These are phyloP conservation scores for Fusarium sp. DNA, from an alignment of 2,329 filamentous ascomycete species.

Conservation along the genomic window DNA sequence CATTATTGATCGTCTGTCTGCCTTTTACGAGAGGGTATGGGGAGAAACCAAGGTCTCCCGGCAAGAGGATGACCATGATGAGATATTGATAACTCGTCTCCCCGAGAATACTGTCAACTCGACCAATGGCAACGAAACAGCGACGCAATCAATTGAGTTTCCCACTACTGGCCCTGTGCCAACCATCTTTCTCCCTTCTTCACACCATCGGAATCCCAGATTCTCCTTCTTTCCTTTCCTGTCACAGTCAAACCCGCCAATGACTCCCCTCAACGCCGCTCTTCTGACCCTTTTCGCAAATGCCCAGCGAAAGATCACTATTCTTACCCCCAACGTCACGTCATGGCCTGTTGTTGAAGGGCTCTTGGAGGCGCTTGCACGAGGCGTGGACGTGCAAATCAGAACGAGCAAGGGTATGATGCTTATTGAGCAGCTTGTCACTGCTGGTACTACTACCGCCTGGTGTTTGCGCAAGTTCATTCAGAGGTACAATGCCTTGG, in stretches of 20 bases:
- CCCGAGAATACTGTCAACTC: constrained; percentile 1
- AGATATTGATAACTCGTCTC: neutral
- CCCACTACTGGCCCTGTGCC: constrained; percentile 49
- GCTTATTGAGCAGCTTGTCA: constrained; percentile 84
- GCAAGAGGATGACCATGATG: neutral
- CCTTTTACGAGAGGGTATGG: constrained; percentile 80
- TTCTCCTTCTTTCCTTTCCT: constrained; percentile 71
- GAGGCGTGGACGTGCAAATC: constrained; percentile 76
- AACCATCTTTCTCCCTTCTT: constrained; percentile 78
- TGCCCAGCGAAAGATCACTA: constrained; percentile 70
- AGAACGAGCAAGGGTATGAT: constrained; percentile 78
- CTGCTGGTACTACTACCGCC: constrained; percentile 79
- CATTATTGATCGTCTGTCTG: constrained; percentile 70
- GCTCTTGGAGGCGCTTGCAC: constrained; percentile 69
- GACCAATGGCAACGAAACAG: constrained; percentile 27
- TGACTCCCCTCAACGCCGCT: constrained; percentile 76
- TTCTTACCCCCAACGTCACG: constrained; percentile 85
- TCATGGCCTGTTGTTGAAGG: constrained; percentile 72
- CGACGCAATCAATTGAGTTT: constrained; percentile 48
- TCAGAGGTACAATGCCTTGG: constrained; percentile 60
- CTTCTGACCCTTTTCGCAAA: constrained; percentile 70
- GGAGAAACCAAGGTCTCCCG: constrained; percentile 43
- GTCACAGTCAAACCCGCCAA: constrained; percentile 61
- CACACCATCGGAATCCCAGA: constrained; percentile 76
- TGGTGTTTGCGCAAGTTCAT: constrained; percentile 72